Conservation (phyloP, 495 filamentous ascomycete genomes). For the Penicillium lividum region DNA sequence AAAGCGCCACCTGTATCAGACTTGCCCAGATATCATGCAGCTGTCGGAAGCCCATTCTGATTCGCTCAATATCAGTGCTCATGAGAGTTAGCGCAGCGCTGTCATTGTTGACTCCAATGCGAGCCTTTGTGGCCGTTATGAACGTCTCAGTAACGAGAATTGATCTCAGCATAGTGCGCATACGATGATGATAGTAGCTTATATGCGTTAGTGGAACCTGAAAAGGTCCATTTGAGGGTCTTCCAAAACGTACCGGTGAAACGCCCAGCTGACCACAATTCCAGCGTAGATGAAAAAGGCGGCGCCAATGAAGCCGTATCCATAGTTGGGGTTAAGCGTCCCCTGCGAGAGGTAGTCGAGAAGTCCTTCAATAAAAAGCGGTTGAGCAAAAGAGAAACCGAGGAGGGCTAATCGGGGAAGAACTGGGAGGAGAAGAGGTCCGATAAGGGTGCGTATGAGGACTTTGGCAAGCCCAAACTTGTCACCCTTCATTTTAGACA, state of each 20-base stretch:
- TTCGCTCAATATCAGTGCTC: slow-evolving; percentile 54
- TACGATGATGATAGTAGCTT: background rate
- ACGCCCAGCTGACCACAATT: slow-evolving; percentile 47
- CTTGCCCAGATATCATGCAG: slow-evolving; percentile 54
- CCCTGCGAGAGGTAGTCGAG: slow-evolving; percentile 32
- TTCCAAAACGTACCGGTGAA: slow-evolving; percentile 28
- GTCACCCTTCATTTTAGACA: background rate
- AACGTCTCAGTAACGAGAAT: slow-evolving; percentile 49
- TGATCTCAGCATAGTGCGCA: slow-evolving; percentile 38
- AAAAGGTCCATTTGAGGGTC: background rate
- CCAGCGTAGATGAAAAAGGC: slow-evolving; percentile 54
- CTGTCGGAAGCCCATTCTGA: slow-evolving; percentile 31
- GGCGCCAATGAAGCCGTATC: slow-evolving; percentile 59
- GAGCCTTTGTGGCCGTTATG: slow-evolving; percentile 20
- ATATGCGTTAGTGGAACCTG: background rate
- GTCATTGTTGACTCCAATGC: slow-evolving; percentile 32
- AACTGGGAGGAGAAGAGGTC: slow-evolving; percentile 41
- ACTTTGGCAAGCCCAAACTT: slow-evolving; percentile 12
- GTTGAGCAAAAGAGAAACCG: slow-evolving; percentile 56
- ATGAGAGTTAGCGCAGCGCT: slow-evolving; percentile 56
- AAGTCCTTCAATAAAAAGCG: slow-evolving; percentile 52
- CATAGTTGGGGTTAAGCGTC: slow-evolving; percentile 17
- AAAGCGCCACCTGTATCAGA: slow-evolving; percentile 51
- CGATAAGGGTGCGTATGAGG: slow-evolving; percentile 26
- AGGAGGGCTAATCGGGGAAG: slow-evolving; percentile 50